These are phyloP conservation scores for Eruca vesicaria DNA, from an alignment of 441 rosid species.

Conservation along the genomic window DNA sequence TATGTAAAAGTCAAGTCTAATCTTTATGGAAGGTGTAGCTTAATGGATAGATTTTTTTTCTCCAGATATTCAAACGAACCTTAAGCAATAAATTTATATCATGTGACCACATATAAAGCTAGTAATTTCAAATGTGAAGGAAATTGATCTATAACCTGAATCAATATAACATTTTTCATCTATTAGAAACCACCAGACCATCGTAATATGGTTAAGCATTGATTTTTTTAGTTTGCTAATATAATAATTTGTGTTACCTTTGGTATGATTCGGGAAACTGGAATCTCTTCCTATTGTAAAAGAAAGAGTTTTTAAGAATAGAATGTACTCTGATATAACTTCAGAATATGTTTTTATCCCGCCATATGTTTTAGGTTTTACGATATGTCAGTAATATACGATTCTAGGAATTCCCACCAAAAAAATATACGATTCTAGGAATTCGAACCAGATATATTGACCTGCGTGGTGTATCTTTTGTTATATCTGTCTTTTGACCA, in stretches of 20 bases:
- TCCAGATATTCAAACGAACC: too few species aligned
- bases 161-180: too few species aligned
- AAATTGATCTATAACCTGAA: too few species aligned
- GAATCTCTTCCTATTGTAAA: background rate
- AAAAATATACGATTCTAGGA: slow-evolving; percentile 18
- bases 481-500: slow-evolving; percentile 22
- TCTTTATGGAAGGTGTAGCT: too few species aligned
- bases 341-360: slow-evolving; percentile 2
- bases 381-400: slow-evolving; percentile 12
- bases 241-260: background rate
- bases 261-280: background rate
- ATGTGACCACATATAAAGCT: too few species aligned
- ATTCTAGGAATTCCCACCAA: slow-evolving; percentile 22
- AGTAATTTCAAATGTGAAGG: too few species aligned
- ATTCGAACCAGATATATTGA: slow-evolving; percentile 28
- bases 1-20: too few species aligned
- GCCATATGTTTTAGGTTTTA: slow-evolving; percentile 17
- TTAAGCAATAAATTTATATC: too few species aligned
- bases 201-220: too few species aligned
- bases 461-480: slow-evolving; percentile 32
- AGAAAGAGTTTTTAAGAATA: background rate
- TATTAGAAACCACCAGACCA: too few species aligned
- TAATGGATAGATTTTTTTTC: too few species aligned
- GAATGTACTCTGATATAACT: background rate
- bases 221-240: background rate